Evolutionary conservation across 768 basidiomycete genomes (phyloP), one percentile per base, ranked within the genome.

Genomic region (Floccularia luteovirens): DNA sequence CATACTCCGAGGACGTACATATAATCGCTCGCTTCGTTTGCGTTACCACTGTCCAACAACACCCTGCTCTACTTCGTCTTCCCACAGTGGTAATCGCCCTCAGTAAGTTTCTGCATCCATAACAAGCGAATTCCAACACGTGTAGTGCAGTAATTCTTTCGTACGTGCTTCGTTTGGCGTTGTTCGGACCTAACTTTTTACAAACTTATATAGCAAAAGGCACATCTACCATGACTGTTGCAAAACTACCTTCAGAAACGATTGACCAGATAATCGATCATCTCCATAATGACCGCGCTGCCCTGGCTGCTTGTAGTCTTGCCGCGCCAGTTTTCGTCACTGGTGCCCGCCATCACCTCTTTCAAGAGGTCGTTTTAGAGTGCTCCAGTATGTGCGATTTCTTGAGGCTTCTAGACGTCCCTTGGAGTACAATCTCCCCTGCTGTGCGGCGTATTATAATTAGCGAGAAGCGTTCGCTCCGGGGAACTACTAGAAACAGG

Each of bases 231-330:
- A n/a, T n/a, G n/a, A n/a, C n/a, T n/a, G n/a, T n/a, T n/a, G n/a
- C 38, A 14, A 7, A 7, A 27, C 40, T 70, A 12, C 69, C 70
- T 11, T 50, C 55, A 30, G 62, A 65, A 53, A 62, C 47, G 5
- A 42, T 60, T 24, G 56, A 61, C 43, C 44, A 44, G 14, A 59
- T 64, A 38, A 39, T 64, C 14, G 53, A 54, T 38, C 46, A 56
- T 24, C 53, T 63, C 28, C 45, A 52, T 33, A 49, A 52, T 36
- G 60, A 66, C 42, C 47, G 34, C 10, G 30, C 22, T 16, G 31
- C 57, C 4, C 57, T 64, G 24, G 37, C 48, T 6, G 41, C 56
- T 4, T 65, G 60, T 44, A 57, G 58, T 35, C 47, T 62, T 13
- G 57, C 52, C 10, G 57, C 60, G 3, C 41, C 50, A 8, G 43